phyloP scores from a whole-genome alignment of 495 filamentous ascomycete genomes.

The Xylaria acuta region DNA sequence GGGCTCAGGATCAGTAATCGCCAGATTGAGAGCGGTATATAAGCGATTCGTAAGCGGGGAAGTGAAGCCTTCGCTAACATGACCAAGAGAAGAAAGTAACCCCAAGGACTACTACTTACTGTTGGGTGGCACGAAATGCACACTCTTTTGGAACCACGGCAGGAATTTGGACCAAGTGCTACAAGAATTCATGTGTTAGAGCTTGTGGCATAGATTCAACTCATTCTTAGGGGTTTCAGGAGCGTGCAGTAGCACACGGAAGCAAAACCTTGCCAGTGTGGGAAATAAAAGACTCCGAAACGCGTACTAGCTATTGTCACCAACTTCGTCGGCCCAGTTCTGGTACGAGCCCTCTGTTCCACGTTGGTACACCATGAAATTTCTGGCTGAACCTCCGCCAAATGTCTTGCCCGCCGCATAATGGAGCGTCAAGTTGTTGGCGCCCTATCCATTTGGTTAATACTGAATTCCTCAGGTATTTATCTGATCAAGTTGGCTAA shows the following conservation, averaged over 20 bases:
- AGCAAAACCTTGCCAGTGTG: neutral
- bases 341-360: conserved; percentile 47
- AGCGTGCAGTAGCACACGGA: neutral
- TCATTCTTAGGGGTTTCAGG: neutral
- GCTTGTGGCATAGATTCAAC: neutral
- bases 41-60: neutral
- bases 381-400: conserved; percentile 55
- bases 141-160: conserved; percentile 51
- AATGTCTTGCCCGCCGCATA: conserved; percentile 52
- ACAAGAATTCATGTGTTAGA: neutral
- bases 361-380: conserved; percentile 60
- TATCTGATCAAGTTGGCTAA: neutral
- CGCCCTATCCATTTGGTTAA: conserved; percentile 26
- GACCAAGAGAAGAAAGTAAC: neutral
- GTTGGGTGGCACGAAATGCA: conserved; percentile 43
- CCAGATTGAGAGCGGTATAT: neutral
- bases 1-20: neutral
- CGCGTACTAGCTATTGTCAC: conserved; percentile 48
- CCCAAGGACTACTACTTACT: neutral
- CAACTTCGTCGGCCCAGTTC: conserved; percentile 53
- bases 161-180: conserved; percentile 47
- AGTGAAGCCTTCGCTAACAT: neutral
- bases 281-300: conserved; percentile 6
- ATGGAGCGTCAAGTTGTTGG: conserved; percentile 37
- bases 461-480: neutral